Conservation (phyloP, 192 early-diverging fungal species). For the Fimicolochytrium jonesii region DNA sequence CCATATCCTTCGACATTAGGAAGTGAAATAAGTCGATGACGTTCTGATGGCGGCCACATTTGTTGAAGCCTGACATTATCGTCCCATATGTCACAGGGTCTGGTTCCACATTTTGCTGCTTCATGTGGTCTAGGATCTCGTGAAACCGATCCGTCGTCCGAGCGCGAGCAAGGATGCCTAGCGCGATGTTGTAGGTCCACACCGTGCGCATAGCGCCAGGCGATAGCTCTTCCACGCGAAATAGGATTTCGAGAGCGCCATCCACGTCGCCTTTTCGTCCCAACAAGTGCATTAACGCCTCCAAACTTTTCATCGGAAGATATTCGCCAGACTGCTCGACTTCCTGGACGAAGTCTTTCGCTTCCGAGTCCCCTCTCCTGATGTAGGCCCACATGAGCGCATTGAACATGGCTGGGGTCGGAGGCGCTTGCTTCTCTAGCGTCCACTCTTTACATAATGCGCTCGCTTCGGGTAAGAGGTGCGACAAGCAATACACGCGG, state of each 20-base stretch:
- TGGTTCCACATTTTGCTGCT: not conserved
- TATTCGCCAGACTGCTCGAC: too few species aligned
- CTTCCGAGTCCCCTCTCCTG: not conserved
- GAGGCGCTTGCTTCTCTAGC: not conserved
- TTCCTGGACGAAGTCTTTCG: not conserved
- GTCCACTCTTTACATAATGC: not conserved
- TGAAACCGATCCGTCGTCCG: not conserved
- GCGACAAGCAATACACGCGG: too few species aligned
- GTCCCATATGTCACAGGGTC: slow-evolving; percentile 3
- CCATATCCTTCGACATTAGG: not conserved
- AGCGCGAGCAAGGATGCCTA: not conserved
- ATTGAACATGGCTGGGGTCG: not conserved
- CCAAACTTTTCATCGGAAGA: too few species aligned
- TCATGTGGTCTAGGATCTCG: slow-evolving; percentile 1
- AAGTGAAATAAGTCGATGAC: not conserved
- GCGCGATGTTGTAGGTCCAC: slow-evolving; percentile 14
- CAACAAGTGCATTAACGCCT: slow-evolving; percentile 6
- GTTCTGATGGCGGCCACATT: not conserved
- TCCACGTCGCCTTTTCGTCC: not conserved
- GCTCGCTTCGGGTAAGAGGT: too few species aligned
- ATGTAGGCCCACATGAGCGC: slow-evolving; percentile 1
- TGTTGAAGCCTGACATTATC: slow-evolving; percentile 3
- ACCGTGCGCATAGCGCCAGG: not conserved
- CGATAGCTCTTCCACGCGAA: not conserved
- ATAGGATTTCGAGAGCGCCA: slow-evolving; percentile 1